phyloP scores from a whole-genome alignment of 129 eudicot species.

The Flaveria sonorensis region DNA sequence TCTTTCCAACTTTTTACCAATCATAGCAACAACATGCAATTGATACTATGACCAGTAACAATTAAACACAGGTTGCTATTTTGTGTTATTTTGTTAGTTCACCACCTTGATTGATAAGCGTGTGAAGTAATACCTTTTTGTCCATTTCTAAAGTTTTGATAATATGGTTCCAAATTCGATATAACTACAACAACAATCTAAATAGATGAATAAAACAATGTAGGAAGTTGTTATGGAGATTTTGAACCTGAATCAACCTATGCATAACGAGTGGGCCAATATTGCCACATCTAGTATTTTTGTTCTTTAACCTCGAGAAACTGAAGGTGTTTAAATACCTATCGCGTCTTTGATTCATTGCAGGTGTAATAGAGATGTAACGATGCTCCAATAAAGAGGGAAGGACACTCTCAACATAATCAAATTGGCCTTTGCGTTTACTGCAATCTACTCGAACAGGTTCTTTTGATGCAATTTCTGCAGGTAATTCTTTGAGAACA shows the following conservation, averaged over 20 bases:
- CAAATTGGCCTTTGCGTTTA: slow-evolving; percentile 97
- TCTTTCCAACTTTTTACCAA: neutral
- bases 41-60: neutral
- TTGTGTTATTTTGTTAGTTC: neutral
- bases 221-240: neutral
- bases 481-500: slow-evolving; percentile 82
- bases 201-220: neutral
- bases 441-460: slow-evolving; percentile 89
- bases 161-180: neutral
- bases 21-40: neutral
- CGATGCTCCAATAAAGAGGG: slow-evolving; percentile 79
- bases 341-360: slow-evolving; percentile 98
- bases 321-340: slow-evolving; percentile 51
- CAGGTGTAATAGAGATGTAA: slow-evolving; percentile 90
- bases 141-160: neutral
- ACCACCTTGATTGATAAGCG: neutral
- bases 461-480: slow-evolving; percentile 71
- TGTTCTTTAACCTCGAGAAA: slow-evolving; percentile 14
- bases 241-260: neutral
- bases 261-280: neutral
- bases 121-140: neutral
- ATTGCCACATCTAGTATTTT: neutral
- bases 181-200: neutral
- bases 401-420: slow-evolving; percentile 82
- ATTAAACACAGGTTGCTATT: neutral